A percentile compares a stretch with the other conserved stretches of the same genome.
Conservation (phyloP, 2,329 filamentous ascomycete species). For the Hymenoscyphus albidus region DNA sequence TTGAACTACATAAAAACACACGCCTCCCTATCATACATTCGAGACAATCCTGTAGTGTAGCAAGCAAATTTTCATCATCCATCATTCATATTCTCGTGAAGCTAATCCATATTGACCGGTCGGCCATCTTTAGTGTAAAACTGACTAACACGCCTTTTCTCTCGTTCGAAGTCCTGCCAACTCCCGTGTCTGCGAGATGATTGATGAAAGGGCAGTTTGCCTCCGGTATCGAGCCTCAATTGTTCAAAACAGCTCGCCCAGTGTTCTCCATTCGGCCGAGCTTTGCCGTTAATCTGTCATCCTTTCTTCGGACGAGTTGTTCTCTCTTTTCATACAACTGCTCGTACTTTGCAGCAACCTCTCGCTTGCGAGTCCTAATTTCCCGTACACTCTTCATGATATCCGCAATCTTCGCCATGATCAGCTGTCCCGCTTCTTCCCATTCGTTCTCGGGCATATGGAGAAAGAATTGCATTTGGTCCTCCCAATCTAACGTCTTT, state of each 20-base stretch:
- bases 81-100: background rate
- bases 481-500: background rate
- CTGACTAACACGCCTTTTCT: no score
- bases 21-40: background rate
- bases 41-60: background rate
- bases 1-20: background rate
- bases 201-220: no score
- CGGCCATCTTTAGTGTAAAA: no score
- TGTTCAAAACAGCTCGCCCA: constrained; percentile 14
- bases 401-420: constrained; percentile 28
- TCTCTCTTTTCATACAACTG: constrained; percentile 29
- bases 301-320: constrained; percentile 25
- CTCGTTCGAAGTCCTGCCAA: no score
- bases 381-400: constrained; percentile 25
- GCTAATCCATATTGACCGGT: background rate
- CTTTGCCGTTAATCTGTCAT: constrained; percentile 21
- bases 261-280: constrained; percentile 30
- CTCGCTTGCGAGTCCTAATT: constrained; percentile 29
- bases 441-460: constrained; percentile 30
- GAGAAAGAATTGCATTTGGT: constrained; percentile 22
- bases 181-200: no score
- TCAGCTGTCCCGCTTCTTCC: constrained; percentile 34
- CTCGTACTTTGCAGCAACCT: constrained; percentile 27
- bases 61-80: background rate
- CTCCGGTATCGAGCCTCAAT: background rate